These are phyloP conservation scores for Boletus rubropictus DNA, from an alignment of 768 basidiomycete genomes.

Conservation along the genomic window DNA sequence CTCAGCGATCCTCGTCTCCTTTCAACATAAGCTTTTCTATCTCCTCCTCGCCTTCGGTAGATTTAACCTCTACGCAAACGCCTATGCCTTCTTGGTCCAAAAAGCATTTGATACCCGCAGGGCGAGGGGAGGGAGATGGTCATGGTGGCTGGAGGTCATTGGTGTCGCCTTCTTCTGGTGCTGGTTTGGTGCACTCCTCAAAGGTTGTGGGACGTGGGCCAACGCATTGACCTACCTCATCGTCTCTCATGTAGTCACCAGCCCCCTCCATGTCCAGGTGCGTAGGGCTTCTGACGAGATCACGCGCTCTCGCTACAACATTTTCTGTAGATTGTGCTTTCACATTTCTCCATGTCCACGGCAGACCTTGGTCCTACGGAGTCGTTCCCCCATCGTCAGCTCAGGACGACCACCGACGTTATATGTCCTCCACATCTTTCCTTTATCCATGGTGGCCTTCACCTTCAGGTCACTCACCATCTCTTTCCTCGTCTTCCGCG, in stretches of 20 bases:
- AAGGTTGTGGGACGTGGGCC: slow-evolving; percentile 65
- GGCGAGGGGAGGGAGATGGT: slow-evolving; percentile 68
- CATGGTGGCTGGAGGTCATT: slow-evolving; percentile 68
- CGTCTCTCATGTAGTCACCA: slow-evolving; percentile 79
- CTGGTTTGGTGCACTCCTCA: slow-evolving; percentile 76
- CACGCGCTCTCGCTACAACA: background rate
- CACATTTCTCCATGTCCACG: slow-evolving; percentile 95
- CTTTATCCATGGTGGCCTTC: slow-evolving; percentile 95
- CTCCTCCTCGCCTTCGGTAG: slow-evolving; percentile 83
- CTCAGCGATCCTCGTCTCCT: slow-evolving; percentile 54
- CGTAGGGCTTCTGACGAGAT: slow-evolving; percentile 15
- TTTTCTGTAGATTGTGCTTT: slow-evolving; percentile 74
- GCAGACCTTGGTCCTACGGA: slow-evolving; percentile 85
- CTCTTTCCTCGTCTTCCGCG: slow-evolving; percentile 93
- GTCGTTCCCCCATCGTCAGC: slow-evolving; percentile 88
- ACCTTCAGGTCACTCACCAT: slow-evolving; percentile 96
- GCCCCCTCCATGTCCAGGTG: slow-evolving; percentile 94
- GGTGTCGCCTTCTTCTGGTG: slow-evolving; percentile 81
- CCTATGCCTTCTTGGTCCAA: slow-evolving; percentile 69
- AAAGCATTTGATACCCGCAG: slow-evolving; percentile 60
- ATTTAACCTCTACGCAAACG: slow-evolving; percentile 90
- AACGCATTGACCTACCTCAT: slow-evolving; percentile 69
- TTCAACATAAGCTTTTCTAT: slow-evolving; percentile 94
- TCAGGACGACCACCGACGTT: slow-evolving; percentile 97
- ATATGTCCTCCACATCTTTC: slow-evolving; percentile 77